A percentile compares a stretch with the other conserved stretches of the same genome.
Evolutionary conservation across 371 early-diverging fungal species (phyloP).

Genomic region (Lichtheimia hyalospora): DNA sequence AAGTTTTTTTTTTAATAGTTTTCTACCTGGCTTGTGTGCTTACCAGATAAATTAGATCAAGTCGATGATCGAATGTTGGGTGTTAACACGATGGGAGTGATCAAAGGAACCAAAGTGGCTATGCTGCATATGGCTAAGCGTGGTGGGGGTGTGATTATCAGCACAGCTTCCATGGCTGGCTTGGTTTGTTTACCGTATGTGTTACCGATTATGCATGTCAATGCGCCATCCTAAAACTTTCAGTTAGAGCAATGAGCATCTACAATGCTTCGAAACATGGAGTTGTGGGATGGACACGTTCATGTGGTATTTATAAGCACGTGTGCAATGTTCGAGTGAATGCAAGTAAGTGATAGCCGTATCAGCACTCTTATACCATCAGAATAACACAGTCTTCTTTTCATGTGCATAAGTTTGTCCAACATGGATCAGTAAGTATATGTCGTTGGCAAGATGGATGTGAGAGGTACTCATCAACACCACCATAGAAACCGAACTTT

Average conservation of each 20-base stretch:
- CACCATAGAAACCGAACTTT: background rate
- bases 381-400: too few relatives aligned
- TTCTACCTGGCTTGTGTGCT: background rate
- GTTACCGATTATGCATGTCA: too few relatives aligned
- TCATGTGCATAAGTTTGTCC: conserved; percentile 6
- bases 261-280: conserved; percentile 21
- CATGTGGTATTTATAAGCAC: conserved; percentile 11
- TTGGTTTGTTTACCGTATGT: conserved; percentile 7
- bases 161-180: conserved; percentile 28
- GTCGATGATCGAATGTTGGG: conserved; percentile 5
- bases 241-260: conserved; percentile 9
- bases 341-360: background rate
- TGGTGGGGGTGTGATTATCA: conserved; percentile 50
- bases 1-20: background rate
- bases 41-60: background rate
- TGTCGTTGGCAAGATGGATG: too few relatives aligned
- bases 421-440: conserved; percentile 13
- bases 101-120: conserved; percentile 32
- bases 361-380: too few relatives aligned
- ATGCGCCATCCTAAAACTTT: too few relatives aligned
- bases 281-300: conserved; percentile 32
- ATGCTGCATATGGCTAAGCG: conserved; percentile 38
- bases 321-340: conserved; percentile 22
- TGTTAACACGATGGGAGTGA: conserved; percentile 10
- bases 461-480: too few relatives aligned